Conservation (phyloP, 345 rosid species). For the Dipteronia sinensis region DNA sequence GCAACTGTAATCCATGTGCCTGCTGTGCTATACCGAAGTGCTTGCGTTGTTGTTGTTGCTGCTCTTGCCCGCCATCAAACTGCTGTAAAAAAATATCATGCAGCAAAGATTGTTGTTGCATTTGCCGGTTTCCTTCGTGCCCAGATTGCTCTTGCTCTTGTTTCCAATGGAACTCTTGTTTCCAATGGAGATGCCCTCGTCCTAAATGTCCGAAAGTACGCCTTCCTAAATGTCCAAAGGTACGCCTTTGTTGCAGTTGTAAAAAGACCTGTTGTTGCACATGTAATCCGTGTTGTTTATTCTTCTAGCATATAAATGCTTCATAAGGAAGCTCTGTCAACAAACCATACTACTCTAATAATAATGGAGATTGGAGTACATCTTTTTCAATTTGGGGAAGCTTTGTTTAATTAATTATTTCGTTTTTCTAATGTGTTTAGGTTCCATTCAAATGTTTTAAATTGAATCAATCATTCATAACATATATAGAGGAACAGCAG, state of each 20-base stretch:
- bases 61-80: constrained; percentile 41
- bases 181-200: constrained; percentile 50
- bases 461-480: neutral
- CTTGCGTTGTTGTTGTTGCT: constrained; percentile 11
- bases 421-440: no score
- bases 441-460: no score
- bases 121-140: constrained; percentile 48
- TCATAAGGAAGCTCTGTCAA: constrained; percentile 13
- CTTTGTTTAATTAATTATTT: neutral
- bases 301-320: constrained; percentile 40
- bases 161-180: constrained; percentile 51
- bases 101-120: constrained; percentile 43
- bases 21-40: constrained; percentile 42
- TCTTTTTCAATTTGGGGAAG: neutral
- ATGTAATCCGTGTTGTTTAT: constrained; percentile 59
- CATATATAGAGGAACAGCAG: no score
- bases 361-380: neutral
- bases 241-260: constrained; percentile 47
- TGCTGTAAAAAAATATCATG: constrained; percentile 52
- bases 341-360: constrained; percentile 14
- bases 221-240: constrained; percentile 59
- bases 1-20: constrained; percentile 20
- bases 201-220: constrained; percentile 33
- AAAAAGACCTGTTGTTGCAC: constrained; percentile 44
- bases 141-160: constrained; percentile 36